These are phyloP conservation scores for Pilasporangium apinafurcum DNA, from an alignment of 352 stramenopile species.

Conservation along the genomic window DNA sequence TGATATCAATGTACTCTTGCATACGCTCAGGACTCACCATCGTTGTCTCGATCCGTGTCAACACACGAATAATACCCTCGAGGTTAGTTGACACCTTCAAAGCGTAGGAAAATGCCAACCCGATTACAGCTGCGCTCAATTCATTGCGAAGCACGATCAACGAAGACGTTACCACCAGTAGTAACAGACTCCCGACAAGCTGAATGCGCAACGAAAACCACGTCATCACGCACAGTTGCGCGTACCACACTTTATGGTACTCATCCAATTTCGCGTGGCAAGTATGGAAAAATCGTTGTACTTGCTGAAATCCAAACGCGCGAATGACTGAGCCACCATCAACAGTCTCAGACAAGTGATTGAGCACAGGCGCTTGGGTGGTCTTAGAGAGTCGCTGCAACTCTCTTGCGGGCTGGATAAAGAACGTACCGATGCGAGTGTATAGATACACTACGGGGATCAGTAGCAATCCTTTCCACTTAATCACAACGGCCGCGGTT, in stretches of 20 bases:
- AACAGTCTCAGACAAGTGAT: constrained; percentile 39
- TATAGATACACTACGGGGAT: constrained; percentile 82
- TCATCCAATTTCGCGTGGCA: constrained; percentile 31
- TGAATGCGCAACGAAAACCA: constrained; percentile 60
- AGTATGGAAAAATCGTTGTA: constrained; percentile 24
- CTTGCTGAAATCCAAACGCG: constrained; percentile 34
- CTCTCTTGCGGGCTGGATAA: constrained; percentile 42
- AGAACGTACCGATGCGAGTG: constrained; percentile 36
- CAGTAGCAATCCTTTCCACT: constrained; percentile 74
- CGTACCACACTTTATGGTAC: constrained; percentile 34
- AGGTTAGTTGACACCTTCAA: constrained; percentile 77
- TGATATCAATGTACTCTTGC: constrained; percentile 80
- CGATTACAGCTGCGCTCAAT: constrained; percentile 48
- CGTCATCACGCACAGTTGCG: constrained; percentile 24
- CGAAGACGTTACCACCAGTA: constrained; percentile 63
- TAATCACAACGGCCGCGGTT: constrained; percentile 82
- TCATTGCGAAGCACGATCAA: constrained; percentile 33
- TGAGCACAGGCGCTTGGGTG: constrained; percentile 37
- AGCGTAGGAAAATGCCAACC: constrained; percentile 88
- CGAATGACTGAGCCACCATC: constrained; percentile 48
- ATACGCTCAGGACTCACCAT: constrained; percentile 90
- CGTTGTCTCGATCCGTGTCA: constrained; percentile 38
- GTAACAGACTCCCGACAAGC: constrained; percentile 69
- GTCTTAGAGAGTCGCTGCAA: constrained; percentile 45
- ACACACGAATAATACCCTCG: constrained; percentile 76